Conservation (phyloP, 345 rosid genomes). For the Bruguiera gymnorhiza region DNA sequence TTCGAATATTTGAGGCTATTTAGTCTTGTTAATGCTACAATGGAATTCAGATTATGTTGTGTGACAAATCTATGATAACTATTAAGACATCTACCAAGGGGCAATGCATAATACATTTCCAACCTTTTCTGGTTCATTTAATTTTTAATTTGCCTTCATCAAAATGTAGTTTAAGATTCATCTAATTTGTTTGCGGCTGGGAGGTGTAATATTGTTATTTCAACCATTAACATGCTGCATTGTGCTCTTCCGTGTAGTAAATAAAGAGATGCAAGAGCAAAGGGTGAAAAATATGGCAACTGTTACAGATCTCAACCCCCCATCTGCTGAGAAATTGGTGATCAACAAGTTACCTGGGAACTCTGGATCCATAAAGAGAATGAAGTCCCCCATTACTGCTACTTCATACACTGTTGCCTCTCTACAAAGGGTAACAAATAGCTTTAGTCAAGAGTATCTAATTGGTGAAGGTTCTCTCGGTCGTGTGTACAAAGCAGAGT, state of each 20-base stretch:
- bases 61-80: too few relatives aligned
- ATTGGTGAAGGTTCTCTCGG: slow-evolving; percentile 99
- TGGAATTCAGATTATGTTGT: too few relatives aligned
- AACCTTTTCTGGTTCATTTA: too few relatives aligned
- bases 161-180: too few relatives aligned
- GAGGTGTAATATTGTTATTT: neutral
- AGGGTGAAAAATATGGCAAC: slow-evolving; percentile 64
- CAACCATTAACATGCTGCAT: slow-evolving; percentile 7
- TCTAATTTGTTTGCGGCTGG: slow-evolving; percentile 13
- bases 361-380: slow-evolving; percentile 66
- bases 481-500: slow-evolving; percentile 90
- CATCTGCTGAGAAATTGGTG: slow-evolving; percentile 59
- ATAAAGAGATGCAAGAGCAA: slow-evolving; percentile 55
- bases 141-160: too few relatives aligned
- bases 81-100: too few relatives aligned
- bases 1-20: too few relatives aligned
- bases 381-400: slow-evolving; percentile 71
- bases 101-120: too few relatives aligned
- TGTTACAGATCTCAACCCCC: slow-evolving; percentile 64
- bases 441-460: slow-evolving; percentile 87
- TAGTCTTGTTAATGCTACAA: too few relatives aligned
- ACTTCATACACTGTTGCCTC: slow-evolving; percentile 76
- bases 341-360: slow-evolving; percentile 56
- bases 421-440: slow-evolving; percentile 83
- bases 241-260: slow-evolving; percentile 41